These are phyloP conservation scores for Nannochloris sp. DNA, from an alignment of 139 green algal genomes.

Conservation along the genomic window DNA sequence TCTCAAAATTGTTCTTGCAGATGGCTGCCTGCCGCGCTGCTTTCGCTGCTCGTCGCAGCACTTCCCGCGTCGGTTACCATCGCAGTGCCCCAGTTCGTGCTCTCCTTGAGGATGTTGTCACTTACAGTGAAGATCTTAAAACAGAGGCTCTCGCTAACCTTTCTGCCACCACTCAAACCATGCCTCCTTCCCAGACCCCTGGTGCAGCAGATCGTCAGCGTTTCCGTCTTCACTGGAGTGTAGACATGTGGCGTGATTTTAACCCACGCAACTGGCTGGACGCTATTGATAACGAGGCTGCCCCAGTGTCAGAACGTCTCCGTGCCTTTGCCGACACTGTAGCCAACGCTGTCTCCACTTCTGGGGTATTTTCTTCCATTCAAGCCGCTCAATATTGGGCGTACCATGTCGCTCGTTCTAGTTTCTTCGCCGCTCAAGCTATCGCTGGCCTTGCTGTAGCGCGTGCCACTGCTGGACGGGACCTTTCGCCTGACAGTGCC, in stretches of 20 bases:
- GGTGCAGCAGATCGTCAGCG: constrained; percentile 12
- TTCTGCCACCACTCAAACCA: neutral
- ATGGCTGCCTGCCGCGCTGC: neutral
- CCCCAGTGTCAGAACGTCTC: constrained; percentile 8
- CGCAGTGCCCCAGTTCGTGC: neutral
- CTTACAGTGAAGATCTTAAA: neutral
- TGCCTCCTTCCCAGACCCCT: neutral
- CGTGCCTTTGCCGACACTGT: constrained; percentile 16
- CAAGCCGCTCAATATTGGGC: constrained; percentile 18
- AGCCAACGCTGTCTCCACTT: neutral
- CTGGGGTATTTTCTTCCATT: constrained; percentile 1
- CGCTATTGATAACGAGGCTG: neutral
- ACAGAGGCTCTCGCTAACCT: neutral
- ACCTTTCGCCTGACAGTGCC: neutral
- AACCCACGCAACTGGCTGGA: neutral
- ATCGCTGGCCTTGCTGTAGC: constrained; percentile 1
- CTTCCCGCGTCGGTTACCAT: neutral
- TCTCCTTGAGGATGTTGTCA: constrained; percentile 12
- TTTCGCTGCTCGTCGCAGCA: neutral
- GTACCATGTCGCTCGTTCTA: constrained; percentile 58
- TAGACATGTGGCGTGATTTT: constrained; percentile 19
- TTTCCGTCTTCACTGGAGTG: constrained; percentile 21
- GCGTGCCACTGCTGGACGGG: neutral
- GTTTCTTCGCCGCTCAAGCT: constrained; percentile 63
- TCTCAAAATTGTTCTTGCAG: too few species aligned